These are phyloP conservation scores for Fusarium sp. DNA, from an alignment of 2,329 filamentous ascomycete species.

Conservation along the genomic window DNA sequence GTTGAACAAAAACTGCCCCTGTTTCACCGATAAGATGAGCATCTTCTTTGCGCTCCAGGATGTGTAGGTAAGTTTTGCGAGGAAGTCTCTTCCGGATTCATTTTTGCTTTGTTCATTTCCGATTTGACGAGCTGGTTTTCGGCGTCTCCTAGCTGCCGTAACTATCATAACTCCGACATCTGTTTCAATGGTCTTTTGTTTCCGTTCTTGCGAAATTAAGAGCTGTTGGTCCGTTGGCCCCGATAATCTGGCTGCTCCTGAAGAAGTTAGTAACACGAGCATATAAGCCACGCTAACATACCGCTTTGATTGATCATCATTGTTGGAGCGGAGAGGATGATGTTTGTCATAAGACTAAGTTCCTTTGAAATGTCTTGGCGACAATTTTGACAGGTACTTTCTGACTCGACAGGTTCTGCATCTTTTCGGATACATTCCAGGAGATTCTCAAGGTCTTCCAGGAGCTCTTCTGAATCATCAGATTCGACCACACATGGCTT, in stretches of 20 bases:
- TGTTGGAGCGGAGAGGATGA: accelerated
- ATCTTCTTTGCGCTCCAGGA: background rate
- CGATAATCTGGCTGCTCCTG: accelerated
- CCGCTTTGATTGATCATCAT: background rate
- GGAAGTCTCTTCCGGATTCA: accelerated
- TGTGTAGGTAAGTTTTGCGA: background rate
- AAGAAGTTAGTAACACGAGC: accelerated
- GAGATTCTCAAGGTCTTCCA: background rate
- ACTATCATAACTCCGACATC: accelerated
- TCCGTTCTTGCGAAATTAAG: background rate
- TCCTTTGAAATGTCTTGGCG: background rate
- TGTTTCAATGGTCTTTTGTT: background rate
- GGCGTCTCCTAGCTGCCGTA: background rate
- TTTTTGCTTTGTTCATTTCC: accelerated
- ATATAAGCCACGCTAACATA: accelerated
- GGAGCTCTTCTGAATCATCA: background rate
- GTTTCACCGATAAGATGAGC: accelerated
- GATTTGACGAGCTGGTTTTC: accelerated
- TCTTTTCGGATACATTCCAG: background rate
- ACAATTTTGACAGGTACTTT: accelerated
- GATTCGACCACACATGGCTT: background rate
- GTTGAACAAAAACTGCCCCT: accelerated
- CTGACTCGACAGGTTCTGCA: accelerated
- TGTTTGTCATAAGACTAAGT: background rate
- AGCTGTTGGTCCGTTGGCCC: accelerated